phyloP scores from a whole-genome alignment of 345 rosid species.

The Geranium brycei region DNA sequence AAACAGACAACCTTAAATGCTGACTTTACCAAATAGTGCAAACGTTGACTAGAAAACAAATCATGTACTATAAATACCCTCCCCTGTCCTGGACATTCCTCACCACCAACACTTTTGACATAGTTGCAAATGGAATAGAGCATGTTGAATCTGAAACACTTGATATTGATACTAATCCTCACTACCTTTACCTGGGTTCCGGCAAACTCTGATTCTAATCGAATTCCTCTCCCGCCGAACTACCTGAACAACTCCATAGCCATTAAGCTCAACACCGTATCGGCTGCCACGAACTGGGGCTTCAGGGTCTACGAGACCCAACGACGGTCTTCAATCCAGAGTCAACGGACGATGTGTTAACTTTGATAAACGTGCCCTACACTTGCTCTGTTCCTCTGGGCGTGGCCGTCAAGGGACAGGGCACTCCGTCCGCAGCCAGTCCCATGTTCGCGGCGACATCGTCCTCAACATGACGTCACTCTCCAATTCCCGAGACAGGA shows the following conservation, averaged over 20 bases:
- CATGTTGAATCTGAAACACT: neutral
- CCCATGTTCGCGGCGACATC: conserved; percentile 9
- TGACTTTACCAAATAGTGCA: too few relatives aligned
- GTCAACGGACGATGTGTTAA: conserved; percentile 4
- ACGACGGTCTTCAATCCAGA: conserved; percentile 13
- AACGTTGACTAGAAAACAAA: too few relatives aligned
- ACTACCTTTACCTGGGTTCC: neutral
- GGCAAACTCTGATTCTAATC: too few relatives aligned
- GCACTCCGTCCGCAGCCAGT: conserved; percentile 15
- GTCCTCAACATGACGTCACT: conserved; percentile 11
- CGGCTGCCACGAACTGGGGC: conserved; percentile 13
- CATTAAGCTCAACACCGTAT: neutral
- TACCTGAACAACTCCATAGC: neutral
- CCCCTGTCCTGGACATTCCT: too few relatives aligned
- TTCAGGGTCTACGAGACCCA: conserved; percentile 15
- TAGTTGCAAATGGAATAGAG: neutral
- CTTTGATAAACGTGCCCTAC: conserved; percentile 8
- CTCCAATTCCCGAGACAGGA: neutral
- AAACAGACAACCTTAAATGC: too few relatives aligned
- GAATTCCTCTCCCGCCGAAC: neutral
- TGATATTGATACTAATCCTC: neutral
- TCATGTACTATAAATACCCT: too few relatives aligned
- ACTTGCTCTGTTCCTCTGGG: conserved; percentile 9
- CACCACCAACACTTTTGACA: too few relatives aligned
- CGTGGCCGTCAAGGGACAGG: conserved; percentile 11